Conservation (phyloP, 2,329 filamentous ascomycete species). For the Diaporthe ampelina region DNA sequence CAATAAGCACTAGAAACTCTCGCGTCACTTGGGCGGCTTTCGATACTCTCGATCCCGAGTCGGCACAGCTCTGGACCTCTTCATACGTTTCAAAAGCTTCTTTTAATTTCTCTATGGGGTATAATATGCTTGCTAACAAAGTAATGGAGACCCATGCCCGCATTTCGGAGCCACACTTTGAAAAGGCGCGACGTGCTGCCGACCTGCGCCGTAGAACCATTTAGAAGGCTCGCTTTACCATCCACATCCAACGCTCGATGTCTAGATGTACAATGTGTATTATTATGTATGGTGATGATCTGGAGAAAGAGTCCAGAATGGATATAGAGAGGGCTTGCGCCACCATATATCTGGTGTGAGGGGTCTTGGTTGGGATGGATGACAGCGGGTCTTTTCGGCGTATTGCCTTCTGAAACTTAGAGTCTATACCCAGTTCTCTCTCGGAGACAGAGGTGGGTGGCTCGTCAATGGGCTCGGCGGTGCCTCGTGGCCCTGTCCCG, state of each 20-base stretch:
- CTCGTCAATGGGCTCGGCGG: conserved; percentile 37
- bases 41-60: background rate
- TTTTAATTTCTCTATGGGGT: conserved; percentile 14
- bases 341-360: background rate
- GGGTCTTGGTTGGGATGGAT: background rate
- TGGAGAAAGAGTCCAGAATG: background rate
- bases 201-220: background rate
- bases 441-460: conserved; percentile 32
- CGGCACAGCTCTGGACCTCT: no score
- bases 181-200: background rate
- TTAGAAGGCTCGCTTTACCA: background rate
- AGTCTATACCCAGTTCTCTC: conserved; percentile 30
- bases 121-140: conserved; percentile 9
- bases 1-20: background rate
- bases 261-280: background rate
- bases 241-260: background rate
- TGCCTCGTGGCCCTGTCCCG: background rate
- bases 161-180: conserved; percentile 4
- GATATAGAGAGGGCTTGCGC: background rate
- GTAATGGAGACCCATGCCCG: background rate
- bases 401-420: no score
- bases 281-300: background rate
- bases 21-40: background rate
- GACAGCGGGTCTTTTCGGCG: no score
- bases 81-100: background rate